A percentile compares a stretch with the other conserved stretches of the same genome.
Evolutionary conservation across 1,139 yeast genomes (phyloP).

Genomic region (Meyerozyma elateridarum): DNA sequence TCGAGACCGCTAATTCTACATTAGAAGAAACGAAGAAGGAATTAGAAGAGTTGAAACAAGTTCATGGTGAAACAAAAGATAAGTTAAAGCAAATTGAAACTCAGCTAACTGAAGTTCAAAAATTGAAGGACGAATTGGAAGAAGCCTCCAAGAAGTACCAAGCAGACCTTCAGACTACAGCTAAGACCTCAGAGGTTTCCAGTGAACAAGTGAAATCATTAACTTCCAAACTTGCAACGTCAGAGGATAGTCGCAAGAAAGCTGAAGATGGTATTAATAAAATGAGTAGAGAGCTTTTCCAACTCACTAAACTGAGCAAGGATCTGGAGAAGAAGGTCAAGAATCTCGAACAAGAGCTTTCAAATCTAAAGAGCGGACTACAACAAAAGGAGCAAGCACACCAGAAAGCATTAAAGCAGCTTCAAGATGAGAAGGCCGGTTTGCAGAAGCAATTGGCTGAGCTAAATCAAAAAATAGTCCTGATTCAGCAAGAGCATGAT

Average conservation of each 20-base stretch:
- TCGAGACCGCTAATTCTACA: slow-evolving; percentile 15
- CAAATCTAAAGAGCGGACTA: slow-evolving; percentile 4
- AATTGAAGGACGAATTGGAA: slow-evolving; percentile 17
- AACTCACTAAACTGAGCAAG: slow-evolving; percentile 56
- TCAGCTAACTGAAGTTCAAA: slow-evolving; percentile 12
- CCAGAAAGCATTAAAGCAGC: slow-evolving; percentile 15
- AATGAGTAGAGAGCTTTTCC: slow-evolving; percentile 79
- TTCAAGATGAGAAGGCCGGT: slow-evolving; percentile 14
- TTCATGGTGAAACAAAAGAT: slow-evolving; percentile 30
- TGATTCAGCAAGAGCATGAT: slow-evolving; percentile 11
- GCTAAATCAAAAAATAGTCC: slow-evolving; percentile 12
- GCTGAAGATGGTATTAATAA: slow-evolving; percentile 88
- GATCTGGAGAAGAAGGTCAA: slow-evolving; percentile 43
- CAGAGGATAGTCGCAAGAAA: slow-evolving; percentile 49
- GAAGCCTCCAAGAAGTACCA: slow-evolving; percentile 14
- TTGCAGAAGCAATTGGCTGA: slow-evolving; percentile 11
- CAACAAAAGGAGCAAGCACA: slow-evolving; percentile 14
- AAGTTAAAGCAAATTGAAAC: slow-evolving; percentile 26
- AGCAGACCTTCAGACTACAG: slow-evolving; percentile 6
- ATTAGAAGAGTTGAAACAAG: slow-evolving; percentile 27
- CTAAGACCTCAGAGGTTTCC: slow-evolving; percentile 10
- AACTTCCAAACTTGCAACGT: slow-evolving; percentile 23
- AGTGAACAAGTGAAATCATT: slow-evolving; percentile 16
- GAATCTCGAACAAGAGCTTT: slow-evolving; percentile 37
- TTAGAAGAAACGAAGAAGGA: slow-evolving; percentile 15